These are phyloP conservation scores for Pseudocercospora fuligena DNA, from an alignment of 2,329 filamentous ascomycete species.

Conservation along the genomic window DNA sequence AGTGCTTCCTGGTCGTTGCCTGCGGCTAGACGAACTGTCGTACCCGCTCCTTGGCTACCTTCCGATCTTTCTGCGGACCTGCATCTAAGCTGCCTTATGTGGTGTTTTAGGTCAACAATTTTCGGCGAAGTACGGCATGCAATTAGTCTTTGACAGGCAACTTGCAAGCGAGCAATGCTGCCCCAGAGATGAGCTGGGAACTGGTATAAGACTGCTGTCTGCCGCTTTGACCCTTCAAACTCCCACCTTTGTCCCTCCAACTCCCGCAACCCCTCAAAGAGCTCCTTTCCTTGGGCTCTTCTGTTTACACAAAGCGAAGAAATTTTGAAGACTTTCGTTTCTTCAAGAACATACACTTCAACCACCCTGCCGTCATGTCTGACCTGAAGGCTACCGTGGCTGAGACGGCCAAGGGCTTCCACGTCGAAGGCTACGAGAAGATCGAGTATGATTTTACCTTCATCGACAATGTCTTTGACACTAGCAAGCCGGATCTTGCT, in stretches of 20 bases:
- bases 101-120: slow-evolving; percentile 14
- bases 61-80: slow-evolving; percentile 20
- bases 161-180: background rate
- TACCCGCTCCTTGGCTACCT: slow-evolving; percentile 12
- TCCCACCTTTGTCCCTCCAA: slow-evolving; percentile 3
- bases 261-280: slow-evolving; percentile 10
- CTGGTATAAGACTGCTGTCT: slow-evolving; percentile 18
- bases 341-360: slow-evolving; percentile 2
- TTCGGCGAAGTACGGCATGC: slow-evolving; percentile 15
- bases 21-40: slow-evolving; percentile 19
- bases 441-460: slow-evolving; percentile 78
- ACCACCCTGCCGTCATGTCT: slow-evolving; percentile 59
- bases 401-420: slow-evolving; percentile 68
- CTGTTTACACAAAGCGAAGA: slow-evolving; percentile 16
- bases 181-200: background rate
- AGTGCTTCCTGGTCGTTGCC: slow-evolving; percentile 17
- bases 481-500: slow-evolving; percentile 64
- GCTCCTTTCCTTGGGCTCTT: slow-evolving; percentile 19
- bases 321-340: slow-evolving; percentile 13
- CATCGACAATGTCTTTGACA: slow-evolving; percentile 70
- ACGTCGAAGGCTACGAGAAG: slow-evolving; percentile 75
- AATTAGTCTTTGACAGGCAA: slow-evolving; percentile 12
- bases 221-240: background rate
- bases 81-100: slow-evolving; percentile 9
- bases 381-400: slow-evolving; percentile 69